These are phyloP conservation scores for Trifolium subterraneum DNA, from an alignment of 306 rosid genomes.

Conservation along the genomic window DNA sequence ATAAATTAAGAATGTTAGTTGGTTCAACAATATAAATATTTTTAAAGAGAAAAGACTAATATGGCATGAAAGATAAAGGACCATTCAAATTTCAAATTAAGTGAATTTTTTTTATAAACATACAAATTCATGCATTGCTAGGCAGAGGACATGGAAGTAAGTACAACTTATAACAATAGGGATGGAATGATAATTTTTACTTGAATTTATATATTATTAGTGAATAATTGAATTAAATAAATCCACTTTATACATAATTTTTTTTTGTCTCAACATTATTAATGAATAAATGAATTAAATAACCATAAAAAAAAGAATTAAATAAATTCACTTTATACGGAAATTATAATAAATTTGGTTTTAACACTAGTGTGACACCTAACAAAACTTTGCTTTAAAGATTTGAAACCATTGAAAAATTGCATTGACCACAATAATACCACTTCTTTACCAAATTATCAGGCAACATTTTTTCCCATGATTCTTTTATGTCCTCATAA, in stretches of 20 bases:
- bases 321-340: background rate
- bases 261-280: background rate
- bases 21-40: too few species aligned
- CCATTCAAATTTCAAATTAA: too few species aligned
- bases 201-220: background rate
- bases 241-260: background rate
- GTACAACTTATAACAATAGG: background rate
- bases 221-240: background rate
- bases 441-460: constrained; percentile 31
- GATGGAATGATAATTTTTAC: background rate
- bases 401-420: constrained; percentile 37
- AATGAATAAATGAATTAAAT: background rate
- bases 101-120: background rate
- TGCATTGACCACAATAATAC: background rate
- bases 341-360: background rate
- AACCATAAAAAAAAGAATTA: too few species aligned
- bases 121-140: background rate
- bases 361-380: background rate
- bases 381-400: background rate
- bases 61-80: too few species aligned
- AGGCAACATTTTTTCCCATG: constrained; percentile 28
- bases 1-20: too few species aligned
- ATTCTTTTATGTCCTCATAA: constrained; percentile 31
- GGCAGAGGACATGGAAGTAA: background rate
- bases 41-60: too few species aligned